A percentile compares a stretch with the other conserved stretches of the same genome.
Conservation (phyloP, 306 rosid genomes). For the Mimosa bimucronata region DNA sequence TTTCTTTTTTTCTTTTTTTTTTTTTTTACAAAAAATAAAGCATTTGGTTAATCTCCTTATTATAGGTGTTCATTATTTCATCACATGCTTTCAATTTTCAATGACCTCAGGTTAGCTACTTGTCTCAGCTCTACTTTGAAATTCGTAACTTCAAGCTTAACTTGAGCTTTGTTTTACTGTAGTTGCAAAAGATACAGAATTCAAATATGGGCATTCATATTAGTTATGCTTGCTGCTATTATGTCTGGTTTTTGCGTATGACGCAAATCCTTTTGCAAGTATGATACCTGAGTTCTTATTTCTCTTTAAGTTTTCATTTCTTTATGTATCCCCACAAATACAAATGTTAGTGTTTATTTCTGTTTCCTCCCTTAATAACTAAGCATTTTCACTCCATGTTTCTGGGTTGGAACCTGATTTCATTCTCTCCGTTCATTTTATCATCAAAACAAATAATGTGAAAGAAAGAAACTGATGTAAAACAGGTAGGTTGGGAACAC, state of each 20-base stretch:
- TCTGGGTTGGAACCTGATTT: constrained; percentile 51
- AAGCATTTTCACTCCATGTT: constrained; percentile 42
- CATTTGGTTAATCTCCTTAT: too few species aligned
- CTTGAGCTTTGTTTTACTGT: constrained; percentile 40
- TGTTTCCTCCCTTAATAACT: constrained; percentile 17
- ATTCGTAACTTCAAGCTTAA: neutral
- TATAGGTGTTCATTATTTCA: too few species aligned
- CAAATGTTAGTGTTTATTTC: constrained; percentile 12
- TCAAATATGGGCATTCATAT: constrained; percentile 78
- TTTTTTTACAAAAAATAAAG: too few species aligned
- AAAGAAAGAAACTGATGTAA: constrained; percentile 93
- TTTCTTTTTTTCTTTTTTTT: too few species aligned
- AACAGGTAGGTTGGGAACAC: too few species aligned
- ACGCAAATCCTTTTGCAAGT: constrained; percentile 98
- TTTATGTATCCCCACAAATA: neutral
- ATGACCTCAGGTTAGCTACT: too few species aligned
- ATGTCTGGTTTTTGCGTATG: constrained; percentile 99
- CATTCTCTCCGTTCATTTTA: constrained; percentile 37
- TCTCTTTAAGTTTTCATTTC: constrained; percentile 9
- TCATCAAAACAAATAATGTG: constrained; percentile 47
- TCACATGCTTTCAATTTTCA: too few species aligned
- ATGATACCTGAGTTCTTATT: constrained; percentile 33
- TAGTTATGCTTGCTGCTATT: constrained; percentile 98
- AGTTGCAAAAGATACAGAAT: constrained; percentile 94
- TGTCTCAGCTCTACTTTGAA: too few species aligned